A percentile compares a stretch with the other conserved stretches of the same genome.
Evolutionary conservation across 2,329 filamentous ascomycete genomes (phyloP).

Genomic region (Arthrobotrys megalospora): DNA sequence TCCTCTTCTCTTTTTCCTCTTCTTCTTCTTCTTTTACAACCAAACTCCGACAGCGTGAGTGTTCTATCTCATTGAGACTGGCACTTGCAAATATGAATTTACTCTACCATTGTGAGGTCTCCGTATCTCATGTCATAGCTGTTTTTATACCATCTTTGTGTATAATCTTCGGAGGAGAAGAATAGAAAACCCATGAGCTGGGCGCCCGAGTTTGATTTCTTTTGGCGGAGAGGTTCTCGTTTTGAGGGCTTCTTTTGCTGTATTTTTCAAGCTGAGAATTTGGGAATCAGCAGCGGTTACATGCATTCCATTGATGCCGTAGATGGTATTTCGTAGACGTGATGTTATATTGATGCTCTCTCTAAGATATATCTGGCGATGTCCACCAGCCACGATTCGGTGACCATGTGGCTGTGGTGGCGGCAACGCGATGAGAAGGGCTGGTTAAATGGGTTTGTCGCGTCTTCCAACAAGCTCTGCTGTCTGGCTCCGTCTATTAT

Average conservation of each 20-base stretch:
- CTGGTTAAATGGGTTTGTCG: slow-evolving; percentile 39
- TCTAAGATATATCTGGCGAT: not conserved
- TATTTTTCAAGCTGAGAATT: slow-evolving; percentile 58
- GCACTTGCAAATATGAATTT: slow-evolving; percentile 22
- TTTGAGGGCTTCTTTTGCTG: slow-evolving; percentile 52
- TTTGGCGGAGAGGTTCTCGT: slow-evolving; percentile 44
- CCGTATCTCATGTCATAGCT: slow-evolving; percentile 33
- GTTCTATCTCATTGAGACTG: not conserved
- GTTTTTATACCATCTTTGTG: slow-evolving; percentile 26
- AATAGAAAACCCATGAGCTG: slow-evolving; percentile 60
- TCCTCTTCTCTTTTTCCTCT: slow-evolving; percentile 8
- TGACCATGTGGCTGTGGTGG: slow-evolving; percentile 20
- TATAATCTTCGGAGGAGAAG: slow-evolving; percentile 54
- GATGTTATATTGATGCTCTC: not conserved
- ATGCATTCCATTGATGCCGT: slow-evolving; percentile 26
- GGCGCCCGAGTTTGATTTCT: slow-evolving; percentile 61
- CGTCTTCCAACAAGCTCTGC: slow-evolving; percentile 60
- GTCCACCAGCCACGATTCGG: slow-evolving; percentile 3
- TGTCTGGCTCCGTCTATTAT: slow-evolving; percentile 12
- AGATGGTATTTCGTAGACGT: slow-evolving; percentile 1
- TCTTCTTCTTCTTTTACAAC: slow-evolving; percentile 46
- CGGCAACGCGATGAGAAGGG: slow-evolving; percentile 39
- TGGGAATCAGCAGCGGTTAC: slow-evolving; percentile 62
- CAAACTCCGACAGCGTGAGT: slow-evolving; percentile 57
- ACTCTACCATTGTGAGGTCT: slow-evolving; percentile 37